phyloP scores from a whole-genome alignment of 192 early-diverging fungal genomes.

The Phycomyces blakesleeanus region DNA sequence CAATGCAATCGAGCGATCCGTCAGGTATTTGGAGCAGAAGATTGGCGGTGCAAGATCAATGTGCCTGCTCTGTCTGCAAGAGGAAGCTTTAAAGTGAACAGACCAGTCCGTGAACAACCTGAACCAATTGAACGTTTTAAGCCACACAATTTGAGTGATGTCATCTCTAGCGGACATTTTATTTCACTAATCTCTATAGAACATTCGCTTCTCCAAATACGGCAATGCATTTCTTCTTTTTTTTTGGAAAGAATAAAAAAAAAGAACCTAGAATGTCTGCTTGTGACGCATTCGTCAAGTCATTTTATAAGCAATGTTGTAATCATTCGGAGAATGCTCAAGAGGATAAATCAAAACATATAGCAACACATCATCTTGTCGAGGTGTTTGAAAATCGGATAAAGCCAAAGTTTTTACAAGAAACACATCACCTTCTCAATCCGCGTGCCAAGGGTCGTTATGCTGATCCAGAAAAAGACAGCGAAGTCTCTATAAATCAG shows the following conservation, averaged over 20 bases:
- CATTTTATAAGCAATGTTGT: constrained; percentile 1
- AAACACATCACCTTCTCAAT: constrained; percentile 5
- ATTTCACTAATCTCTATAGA: background rate
- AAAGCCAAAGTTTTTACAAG: constrained; percentile 11
- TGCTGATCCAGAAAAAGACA: constrained; percentile 3
- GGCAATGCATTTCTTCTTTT: constrained; percentile 1
- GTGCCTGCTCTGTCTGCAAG: too few relatives aligned
- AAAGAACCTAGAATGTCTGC: background rate
- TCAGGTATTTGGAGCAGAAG: too few relatives aligned
- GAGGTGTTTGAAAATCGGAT: constrained; percentile 11
- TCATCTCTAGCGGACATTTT: background rate
- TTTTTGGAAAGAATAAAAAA: background rate
- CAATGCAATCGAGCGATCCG: too few relatives aligned
- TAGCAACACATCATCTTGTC: constrained; percentile 6
- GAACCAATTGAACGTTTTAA: too few relatives aligned
- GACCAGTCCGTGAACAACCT: too few relatives aligned
- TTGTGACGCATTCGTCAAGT: background rate
- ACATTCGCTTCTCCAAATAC: constrained; percentile 1
- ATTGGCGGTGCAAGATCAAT: too few relatives aligned
- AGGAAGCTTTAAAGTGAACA: too few relatives aligned
- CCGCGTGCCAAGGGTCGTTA: background rate
- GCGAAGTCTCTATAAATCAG: constrained; percentile 4
- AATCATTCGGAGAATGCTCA: background rate
- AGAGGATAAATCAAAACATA: constrained; percentile 4
- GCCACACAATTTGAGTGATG: too few relatives aligned